Evolutionary conservation across 345 rosid species (phyloP).

Genomic region (Salix brachista): DNA sequence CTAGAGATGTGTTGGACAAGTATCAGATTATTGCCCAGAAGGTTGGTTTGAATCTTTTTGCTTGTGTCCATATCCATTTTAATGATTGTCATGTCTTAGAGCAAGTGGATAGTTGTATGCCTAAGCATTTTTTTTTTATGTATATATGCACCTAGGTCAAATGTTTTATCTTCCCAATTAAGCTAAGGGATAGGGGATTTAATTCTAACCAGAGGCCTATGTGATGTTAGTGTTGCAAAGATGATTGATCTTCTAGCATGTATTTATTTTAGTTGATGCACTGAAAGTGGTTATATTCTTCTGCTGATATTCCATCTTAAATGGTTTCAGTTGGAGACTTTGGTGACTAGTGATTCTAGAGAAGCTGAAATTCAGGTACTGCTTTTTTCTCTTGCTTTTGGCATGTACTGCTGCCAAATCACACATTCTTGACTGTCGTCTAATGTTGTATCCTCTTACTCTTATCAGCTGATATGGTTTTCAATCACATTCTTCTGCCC

Average conservation of each 20-base stretch:
- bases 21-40: slow-evolving; percentile 77
- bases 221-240: not conserved
- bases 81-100: not conserved
- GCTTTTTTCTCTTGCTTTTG: not conserved
- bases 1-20: slow-evolving; percentile 91
- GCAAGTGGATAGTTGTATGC: not conserved
- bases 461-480: not conserved
- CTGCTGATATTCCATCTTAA: slow-evolving; percentile 16
- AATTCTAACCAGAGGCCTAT: not conserved
- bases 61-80: not conserved
- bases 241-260: not conserved
- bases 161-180: not conserved
- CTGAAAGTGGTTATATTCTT: slow-evolving; percentile 2
- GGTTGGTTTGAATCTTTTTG: slow-evolving; percentile 33
- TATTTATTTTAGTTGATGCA: not conserved
- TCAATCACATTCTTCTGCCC: too few species aligned
- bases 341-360: slow-evolving; percentile 59
- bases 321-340: slow-evolving; percentile 71
- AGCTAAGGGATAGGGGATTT: not conserved
- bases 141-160: not conserved
- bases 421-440: not conserved
- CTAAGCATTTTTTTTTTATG: not conserved
- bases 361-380: slow-evolving; percentile 90
- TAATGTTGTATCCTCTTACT: not conserved
- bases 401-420: not conserved